Evolutionary conservation across 139 green algal genomes (phyloP).

Genomic region (Chlorella sp.): DNA sequence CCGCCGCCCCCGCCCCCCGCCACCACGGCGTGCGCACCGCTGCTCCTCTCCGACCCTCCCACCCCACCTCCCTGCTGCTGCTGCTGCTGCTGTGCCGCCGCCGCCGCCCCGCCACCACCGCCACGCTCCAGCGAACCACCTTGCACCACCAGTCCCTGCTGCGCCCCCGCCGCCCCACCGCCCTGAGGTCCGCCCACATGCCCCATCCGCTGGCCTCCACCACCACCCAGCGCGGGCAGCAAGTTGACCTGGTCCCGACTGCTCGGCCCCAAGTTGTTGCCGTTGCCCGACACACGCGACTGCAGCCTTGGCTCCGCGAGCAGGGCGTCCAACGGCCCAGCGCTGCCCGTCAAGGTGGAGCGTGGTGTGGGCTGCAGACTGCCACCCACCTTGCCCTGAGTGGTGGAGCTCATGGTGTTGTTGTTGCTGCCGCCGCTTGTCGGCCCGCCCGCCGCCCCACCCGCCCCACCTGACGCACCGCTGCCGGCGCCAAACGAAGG

Average conservation of each 20-base stretch:
- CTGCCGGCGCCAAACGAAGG: too few relatives aligned
- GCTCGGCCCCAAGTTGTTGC: background rate
- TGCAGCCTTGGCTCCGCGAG: background rate
- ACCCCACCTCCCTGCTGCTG: background rate
- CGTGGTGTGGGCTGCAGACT: background rate
- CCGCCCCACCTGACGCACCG: too few relatives aligned
- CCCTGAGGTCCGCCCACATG: too few relatives aligned
- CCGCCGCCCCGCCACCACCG: too few relatives aligned
- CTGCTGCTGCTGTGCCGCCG: background rate
- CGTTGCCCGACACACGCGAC: background rate
- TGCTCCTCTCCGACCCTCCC: background rate
- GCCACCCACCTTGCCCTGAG: too few relatives aligned
- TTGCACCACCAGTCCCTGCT: too few relatives aligned
- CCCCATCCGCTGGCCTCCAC: too few relatives aligned
- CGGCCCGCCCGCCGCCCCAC: too few relatives aligned
- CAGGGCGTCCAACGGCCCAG: background rate
- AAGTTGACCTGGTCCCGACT: too few relatives aligned
- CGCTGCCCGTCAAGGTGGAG: background rate
- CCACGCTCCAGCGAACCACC: too few relatives aligned
- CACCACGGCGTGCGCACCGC: background rate
- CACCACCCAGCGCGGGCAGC: background rate
- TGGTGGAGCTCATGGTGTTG: background rate
- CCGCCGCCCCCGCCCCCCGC: too few relatives aligned
- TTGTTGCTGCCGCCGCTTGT: background rate
- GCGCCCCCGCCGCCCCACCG: too few relatives aligned